Conservation (phyloP, 768 basidiomycete genomes). For the Exidia glandulosa region DNA sequence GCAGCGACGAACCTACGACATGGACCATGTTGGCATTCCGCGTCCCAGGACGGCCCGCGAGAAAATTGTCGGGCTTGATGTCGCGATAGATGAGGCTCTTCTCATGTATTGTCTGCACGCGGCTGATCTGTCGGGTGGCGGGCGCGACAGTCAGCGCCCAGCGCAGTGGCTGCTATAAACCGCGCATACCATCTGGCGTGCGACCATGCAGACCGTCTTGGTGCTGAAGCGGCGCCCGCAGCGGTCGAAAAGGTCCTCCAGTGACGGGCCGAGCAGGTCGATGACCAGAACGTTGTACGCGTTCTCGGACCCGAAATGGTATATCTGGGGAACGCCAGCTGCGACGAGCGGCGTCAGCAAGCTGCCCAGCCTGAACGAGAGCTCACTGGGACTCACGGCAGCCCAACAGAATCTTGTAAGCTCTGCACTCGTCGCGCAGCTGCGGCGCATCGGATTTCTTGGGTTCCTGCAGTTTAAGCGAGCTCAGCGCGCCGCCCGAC, state of each 20-base stretch:
- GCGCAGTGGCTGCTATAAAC: no score
- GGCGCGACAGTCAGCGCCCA: no score
- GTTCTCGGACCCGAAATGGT: conserved; percentile 98
- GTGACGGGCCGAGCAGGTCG: conserved; percentile 89
- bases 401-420: conserved; percentile 82
- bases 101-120: conserved; percentile 97
- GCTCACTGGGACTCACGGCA: conserved; percentile 75
- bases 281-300: conserved; percentile 98
- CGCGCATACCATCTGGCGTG: conserved; percentile 85
- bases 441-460: conserved; percentile 95
- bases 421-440: conserved; percentile 95
- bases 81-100: conserved; percentile 99
- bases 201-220: conserved; percentile 99
- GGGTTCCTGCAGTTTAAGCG: conserved; percentile 54
- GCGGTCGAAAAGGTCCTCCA: conserved; percentile 99
- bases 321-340: conserved; percentile 98
- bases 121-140: conserved; percentile 86
- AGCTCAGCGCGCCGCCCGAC: conserved; percentile 2
- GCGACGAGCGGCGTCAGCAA: conserved; percentile 13
- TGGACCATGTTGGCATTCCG: conserved; percentile 61
- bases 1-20: conserved; percentile 37
- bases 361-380: neutral
- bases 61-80: conserved; percentile 99
- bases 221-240: conserved; percentile 94
- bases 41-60: conserved; percentile 87